phyloP scores from a whole-genome alignment of 176 grass and related monocot species.

The Oryza meyeriana region DNA sequence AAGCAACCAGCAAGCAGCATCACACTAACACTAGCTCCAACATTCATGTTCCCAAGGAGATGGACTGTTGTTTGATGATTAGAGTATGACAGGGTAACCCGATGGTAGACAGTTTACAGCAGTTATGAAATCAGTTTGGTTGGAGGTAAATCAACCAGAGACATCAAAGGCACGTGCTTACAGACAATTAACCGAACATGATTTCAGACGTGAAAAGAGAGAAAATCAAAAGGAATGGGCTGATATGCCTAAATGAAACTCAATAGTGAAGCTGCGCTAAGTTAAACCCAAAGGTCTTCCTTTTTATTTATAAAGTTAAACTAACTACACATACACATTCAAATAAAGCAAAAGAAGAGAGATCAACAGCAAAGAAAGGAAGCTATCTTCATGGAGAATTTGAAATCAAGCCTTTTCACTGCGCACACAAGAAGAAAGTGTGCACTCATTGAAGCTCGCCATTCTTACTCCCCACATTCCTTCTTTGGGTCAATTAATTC shows the following conservation, averaged over 20 bases:
- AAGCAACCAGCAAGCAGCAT: not conserved
- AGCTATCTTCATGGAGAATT: not conserved
- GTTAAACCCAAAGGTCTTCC: not conserved
- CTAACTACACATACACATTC: too few species aligned
- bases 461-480: not conserved
- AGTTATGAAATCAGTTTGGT: not conserved
- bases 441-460: not conserved
- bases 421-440: not conserved
- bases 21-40: not conserved
- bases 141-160: not conserved
- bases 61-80: not conserved
- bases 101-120: not conserved
- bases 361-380: not conserved
- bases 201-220: not conserved
- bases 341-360: not conserved
- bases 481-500: not conserved
- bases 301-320: not conserved
- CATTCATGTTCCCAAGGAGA: not conserved
- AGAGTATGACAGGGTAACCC: not conserved
- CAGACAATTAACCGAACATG: not conserved
- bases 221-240: not conserved
- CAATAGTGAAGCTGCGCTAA: not conserved
- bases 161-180: not conserved
- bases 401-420: not conserved
- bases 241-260: not conserved